Conservation (phyloP, 2,329 filamentous ascomycete genomes). For the Paecilomyces dactylethromorphus region DNA sequence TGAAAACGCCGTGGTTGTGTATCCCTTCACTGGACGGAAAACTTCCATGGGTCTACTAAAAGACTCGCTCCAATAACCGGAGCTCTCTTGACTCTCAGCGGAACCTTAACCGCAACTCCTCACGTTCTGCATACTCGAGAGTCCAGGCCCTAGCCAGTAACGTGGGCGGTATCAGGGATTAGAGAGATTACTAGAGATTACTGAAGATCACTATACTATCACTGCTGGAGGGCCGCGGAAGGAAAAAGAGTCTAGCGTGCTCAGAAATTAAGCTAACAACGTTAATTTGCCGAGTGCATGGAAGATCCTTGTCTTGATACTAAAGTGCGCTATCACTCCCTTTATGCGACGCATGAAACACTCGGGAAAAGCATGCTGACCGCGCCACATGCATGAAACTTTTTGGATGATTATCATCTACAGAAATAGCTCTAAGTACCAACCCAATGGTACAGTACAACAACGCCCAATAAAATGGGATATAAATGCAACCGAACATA, state of each 20-base stretch:
- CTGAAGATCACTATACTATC: not conserved
- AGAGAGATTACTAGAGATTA: not conserved
- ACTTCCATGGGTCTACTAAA: not conserved
- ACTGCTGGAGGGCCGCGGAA: not conserved
- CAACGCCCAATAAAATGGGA: not conserved
- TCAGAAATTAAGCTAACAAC: not conserved
- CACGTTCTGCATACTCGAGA: not conserved
- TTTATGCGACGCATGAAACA: not conserved
- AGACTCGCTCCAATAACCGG: not conserved
- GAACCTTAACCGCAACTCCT: not conserved
- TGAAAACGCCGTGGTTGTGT: not conserved
- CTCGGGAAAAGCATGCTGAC: not conserved
- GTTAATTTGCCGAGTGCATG: not conserved
- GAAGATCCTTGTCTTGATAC: not conserved
- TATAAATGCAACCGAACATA: not conserved
- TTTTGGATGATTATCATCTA: not conserved
- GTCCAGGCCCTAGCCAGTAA: not conserved
- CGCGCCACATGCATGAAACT: not conserved
- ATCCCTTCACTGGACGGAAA: not conserved
- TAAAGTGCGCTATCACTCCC: not conserved
- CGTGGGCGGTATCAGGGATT: not conserved
- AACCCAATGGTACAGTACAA: not conserved
- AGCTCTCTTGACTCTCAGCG: not conserved
- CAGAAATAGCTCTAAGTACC: not conserved
- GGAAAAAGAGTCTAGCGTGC: not conserved